Base-by-base conservation (phyloP, 129 eudicot species). In the Silybum marianum region DNA sequence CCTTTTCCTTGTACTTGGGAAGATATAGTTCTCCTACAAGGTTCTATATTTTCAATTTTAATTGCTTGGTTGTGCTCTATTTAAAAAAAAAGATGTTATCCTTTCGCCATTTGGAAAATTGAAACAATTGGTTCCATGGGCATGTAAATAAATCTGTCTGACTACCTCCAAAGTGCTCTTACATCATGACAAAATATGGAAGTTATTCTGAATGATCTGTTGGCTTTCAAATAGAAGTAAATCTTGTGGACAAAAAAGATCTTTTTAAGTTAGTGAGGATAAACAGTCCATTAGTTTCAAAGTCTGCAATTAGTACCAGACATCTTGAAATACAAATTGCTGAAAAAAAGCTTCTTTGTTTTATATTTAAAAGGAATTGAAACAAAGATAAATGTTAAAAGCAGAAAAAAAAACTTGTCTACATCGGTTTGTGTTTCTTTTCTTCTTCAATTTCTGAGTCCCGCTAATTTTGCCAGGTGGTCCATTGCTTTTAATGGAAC, bases 401-500 rank as follows among this genome's bases (percentile, higher is more conserved):
- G 30, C 69, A 21, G 7, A 22, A 65, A 65, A 22, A 21, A 0
- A 65, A 65, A 65, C 28, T 21, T 65, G 30, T 13, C 69, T 16
- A 19, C 2, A 3, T 23, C 14, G 14, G 9, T 22, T 21, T 65
- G 1, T 19, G 69, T 65, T 65, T 65, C 69, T 1, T 65, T 65
- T 65, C 28, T 65, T 23, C 28, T 65, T 8, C 69, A 21, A 23
- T 23, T 65, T 62, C 16, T 22, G 30, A 65, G 9, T 22, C 69
- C 30, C 7, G 16, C 69, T 22, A 23, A 65, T 13, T 21, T 67
- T 12, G 72, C 13, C 76, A 94, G 98, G 98, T 74, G 98, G 98
- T 36, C 98, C 98, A 25, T 85, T 94, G 83, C 89, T 94, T 77
- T 85, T 94, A 46, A 94, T 94, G 97, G 98, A 94, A 82, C 95